Evolutionary conservation across 768 basidiomycete genomes (phyloP).

Genomic region (Amanita pseudoporphyria): DNA sequence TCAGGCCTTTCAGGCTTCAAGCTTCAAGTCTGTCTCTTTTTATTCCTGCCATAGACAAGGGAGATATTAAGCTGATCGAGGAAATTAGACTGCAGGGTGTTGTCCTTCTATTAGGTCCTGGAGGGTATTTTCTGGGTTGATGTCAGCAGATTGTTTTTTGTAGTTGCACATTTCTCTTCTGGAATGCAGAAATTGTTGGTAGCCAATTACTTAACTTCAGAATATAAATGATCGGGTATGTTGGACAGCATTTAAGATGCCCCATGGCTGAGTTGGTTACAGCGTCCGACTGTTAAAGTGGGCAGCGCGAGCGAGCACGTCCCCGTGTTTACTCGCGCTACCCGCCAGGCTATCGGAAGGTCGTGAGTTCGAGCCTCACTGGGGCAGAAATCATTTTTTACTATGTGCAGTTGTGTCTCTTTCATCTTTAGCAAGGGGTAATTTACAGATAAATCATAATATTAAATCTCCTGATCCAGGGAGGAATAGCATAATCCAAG

Average conservation of each 20-base stretch:
- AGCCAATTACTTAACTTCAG: too few relatives aligned
- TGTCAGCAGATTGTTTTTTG: too few relatives aligned
- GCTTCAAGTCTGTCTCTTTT: too few relatives aligned
- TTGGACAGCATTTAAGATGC: constrained; percentile 21
- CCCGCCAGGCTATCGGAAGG: constrained; percentile 40
- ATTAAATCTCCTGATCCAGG: background rate
- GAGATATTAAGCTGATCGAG: too few relatives aligned
- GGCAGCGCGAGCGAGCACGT: too few relatives aligned
- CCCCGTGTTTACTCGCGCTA: too few relatives aligned
- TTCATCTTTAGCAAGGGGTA: constrained; percentile 9
- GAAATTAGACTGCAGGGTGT: background rate
- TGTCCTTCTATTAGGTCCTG: background rate
- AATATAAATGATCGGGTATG: too few relatives aligned
- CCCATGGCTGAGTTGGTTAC: constrained; percentile 74
- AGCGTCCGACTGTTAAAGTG: constrained; percentile 65
- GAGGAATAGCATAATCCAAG: background rate
- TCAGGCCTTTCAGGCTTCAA: too few relatives aligned
- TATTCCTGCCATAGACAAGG: too few relatives aligned
- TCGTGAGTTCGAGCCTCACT: constrained; percentile 68
- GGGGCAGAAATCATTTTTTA: constrained; percentile 30
- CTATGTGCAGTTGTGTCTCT: constrained; percentile 21
- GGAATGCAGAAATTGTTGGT: too few relatives aligned
- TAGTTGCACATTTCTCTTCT: too few relatives aligned
- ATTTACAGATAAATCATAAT: background rate
- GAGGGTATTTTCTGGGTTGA: too few relatives aligned